Base-by-base conservation (phyloP, 176 grass and related monocot species). In the Pontederia crassipes region DNA sequence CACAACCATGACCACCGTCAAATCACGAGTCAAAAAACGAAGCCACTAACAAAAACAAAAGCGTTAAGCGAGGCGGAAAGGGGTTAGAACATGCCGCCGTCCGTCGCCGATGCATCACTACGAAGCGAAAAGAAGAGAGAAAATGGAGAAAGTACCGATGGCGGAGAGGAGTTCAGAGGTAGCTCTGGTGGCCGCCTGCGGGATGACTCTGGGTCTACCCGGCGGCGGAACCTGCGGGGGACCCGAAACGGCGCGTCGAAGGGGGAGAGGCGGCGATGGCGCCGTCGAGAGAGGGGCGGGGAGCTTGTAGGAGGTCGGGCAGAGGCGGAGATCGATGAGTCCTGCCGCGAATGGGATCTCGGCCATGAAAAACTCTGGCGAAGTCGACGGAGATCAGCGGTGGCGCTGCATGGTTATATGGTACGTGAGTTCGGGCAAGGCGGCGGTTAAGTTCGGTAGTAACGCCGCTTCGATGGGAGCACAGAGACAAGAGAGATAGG, bases 311-410 rank as follows among this genome's bases (percentile, higher is more conserved):
- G 62, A 68, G 55, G 54, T 49, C 2, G 60, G 69, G 10, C 57
- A 48, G 8, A 68, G 61, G 1, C 48, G 71, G 58, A 78, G 72
- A 29, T 86, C 80, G 35, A 86, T 53, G 20, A 70, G 69, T n/a
- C 40, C 81, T 52, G 32, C 32, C 20, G 75, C 46, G 12, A 73
- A 60, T 50, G 74, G 64, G 68, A 66, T 76, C 54, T 90, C 75
- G 0, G 70, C 90, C 90, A 95, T 95, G 58, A 69, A 52, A 61
- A 16, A 66, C 20, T 24, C 8, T 57, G 70, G 46, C 14, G 15
- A 20, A 35, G 64, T 52, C 35, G 45, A 17, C 0, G 46, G 2
- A 0, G 69, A 17, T 11, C 2, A 9, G 40, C 15, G 13, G 13
- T 35, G 11, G 49, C 27, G 15, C 15, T 17, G 18, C 54, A 9